Conservation (phyloP, 2,329 filamentous ascomycete species). For the Fusarium paranaense region DNA sequence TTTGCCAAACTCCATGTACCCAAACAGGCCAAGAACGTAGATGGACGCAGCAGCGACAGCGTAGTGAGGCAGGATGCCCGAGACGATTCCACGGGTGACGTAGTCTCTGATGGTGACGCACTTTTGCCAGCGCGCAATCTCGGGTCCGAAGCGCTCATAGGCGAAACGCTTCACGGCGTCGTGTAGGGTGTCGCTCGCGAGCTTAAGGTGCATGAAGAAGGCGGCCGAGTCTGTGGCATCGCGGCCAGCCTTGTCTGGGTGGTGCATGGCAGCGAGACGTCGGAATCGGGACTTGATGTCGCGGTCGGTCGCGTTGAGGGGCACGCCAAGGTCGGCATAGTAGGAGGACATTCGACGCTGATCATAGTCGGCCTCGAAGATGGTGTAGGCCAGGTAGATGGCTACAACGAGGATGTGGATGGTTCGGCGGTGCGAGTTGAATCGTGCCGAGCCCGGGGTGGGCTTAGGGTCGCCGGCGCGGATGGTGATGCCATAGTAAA, state of each 20-base stretch:
- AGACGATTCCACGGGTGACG: constrained; percentile 72
- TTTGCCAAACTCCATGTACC: constrained; percentile 75
- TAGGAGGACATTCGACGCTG: constrained; percentile 79
- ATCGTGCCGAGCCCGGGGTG: constrained; percentile 74
- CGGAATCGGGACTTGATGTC: constrained; percentile 88
- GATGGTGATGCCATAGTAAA: constrained; percentile 90
- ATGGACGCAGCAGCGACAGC: constrained; percentile 66
- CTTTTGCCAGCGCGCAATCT: constrained; percentile 73
- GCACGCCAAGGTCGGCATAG: constrained; percentile 81
- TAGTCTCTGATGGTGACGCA: constrained; percentile 80
- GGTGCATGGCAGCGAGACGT: constrained; percentile 75
- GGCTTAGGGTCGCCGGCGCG: constrained; percentile 89
- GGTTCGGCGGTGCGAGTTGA: constrained; percentile 78
- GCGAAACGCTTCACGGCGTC: constrained; percentile 83
- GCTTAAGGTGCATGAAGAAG: constrained; percentile 84
- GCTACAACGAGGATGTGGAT: constrained; percentile 88
- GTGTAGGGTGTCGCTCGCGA: constrained; percentile 84
- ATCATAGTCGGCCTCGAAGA: constrained; percentile 91
- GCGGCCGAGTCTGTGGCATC: constrained; percentile 48
- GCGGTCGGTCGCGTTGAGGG: constrained; percentile 75
- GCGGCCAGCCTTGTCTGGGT: constrained; percentile 83
- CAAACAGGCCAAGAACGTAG: constrained; percentile 71
- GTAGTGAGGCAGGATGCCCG: constrained; percentile 71
- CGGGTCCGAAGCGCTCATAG: constrained; percentile 89
- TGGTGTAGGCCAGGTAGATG: constrained; percentile 88